Base-by-base conservation (phyloP, 345 rosid species). In the Laguncularia racemosa region DNA sequence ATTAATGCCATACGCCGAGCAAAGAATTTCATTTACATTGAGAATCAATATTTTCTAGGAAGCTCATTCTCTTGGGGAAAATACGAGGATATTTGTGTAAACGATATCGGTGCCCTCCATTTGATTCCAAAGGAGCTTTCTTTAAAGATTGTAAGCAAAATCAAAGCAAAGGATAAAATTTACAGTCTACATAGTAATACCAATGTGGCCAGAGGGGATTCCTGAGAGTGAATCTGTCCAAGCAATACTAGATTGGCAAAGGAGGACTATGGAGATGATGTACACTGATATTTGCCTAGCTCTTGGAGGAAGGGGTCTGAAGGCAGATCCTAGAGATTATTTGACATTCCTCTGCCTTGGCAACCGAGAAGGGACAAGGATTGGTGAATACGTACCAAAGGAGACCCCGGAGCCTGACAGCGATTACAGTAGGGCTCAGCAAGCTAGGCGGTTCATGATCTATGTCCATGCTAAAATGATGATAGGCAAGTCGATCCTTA, bases 181-280 rank as follows among this genome's bases (percentile, higher is more conserved):
- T 14, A 16, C 78, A 0, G 96, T 76, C 26, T 91, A 91, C 57
- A 47, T 91, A 4, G 91, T 88, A 70, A 85, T 91, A 59, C 96
- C 97, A 3, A 75, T 88, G 77, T 91, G 96, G 91, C 97, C 97
- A 1, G 97, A 91, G 69, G 95, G 89, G 2, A 58, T 65, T 49
- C 95, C 97, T 0, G 91, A 79, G 47, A 81, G 89, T 33, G 80
- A 20, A 1, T 56, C 91, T 3, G 84, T 88, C 50, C 88, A 85
- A 66, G 92, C 95, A 11, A 91, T 91, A 44, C 60, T 91, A 51
- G 90, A 88, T 44, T 91, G 96, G 98, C 96, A 89, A 66, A 77
- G 83, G 53, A 82, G 95, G 68, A 92, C 96, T 4, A 81, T 86
- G 67, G 86, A 84, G 67, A 89, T 92, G 95, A 92, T 92, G 96